Conservation (phyloP, 257 asterid species). For the Agastache rugosa region DNA sequence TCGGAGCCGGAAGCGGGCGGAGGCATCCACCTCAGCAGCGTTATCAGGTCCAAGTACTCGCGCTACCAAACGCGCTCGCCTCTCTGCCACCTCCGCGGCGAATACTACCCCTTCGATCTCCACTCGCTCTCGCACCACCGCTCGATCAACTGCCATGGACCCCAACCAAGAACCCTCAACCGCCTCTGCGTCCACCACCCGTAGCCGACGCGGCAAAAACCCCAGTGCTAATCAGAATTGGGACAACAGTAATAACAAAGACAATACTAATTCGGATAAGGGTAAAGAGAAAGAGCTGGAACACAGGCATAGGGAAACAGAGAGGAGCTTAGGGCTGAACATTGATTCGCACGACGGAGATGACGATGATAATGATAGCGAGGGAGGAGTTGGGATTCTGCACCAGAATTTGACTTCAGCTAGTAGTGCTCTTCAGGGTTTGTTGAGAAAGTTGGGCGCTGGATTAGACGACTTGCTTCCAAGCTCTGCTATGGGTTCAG, state of each 20-base stretch:
- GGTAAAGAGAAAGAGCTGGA: slow-evolving; percentile 93
- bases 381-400: slow-evolving; percentile 83
- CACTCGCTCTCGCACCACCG: slow-evolving; percentile 65
- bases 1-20: slow-evolving; percentile 99
- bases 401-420: slow-evolving; percentile 92
- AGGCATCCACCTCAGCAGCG: slow-evolving; percentile 98
- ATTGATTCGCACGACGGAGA: slow-evolving; percentile 72
- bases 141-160: slow-evolving; percentile 79
- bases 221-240: slow-evolving; percentile 52
- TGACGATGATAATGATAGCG: slow-evolving; percentile 84
- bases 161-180: slow-evolving; percentile 72
- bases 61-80: slow-evolving; percentile 83
- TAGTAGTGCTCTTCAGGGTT: slow-evolving; percentile 94
- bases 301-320: slow-evolving; percentile 65
- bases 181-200: slow-evolving; percentile 75
- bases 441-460: slow-evolving; percentile 88
- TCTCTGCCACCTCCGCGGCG: slow-evolving; percentile 57
- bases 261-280: slow-evolving; percentile 62
- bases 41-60: slow-evolving; percentile 88
- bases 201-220: slow-evolving; percentile 85
- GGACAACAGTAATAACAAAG: slow-evolving; percentile 52
- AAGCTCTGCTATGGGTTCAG: slow-evolving; percentile 80
- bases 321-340: slow-evolving; percentile 73
- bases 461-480: slow-evolving; percentile 97
- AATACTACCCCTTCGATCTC: slow-evolving; percentile 53